These are phyloP conservation scores for Strigomonas oncopelti DNA, from an alignment of 208 protist genomes.

Conservation along the genomic window DNA sequence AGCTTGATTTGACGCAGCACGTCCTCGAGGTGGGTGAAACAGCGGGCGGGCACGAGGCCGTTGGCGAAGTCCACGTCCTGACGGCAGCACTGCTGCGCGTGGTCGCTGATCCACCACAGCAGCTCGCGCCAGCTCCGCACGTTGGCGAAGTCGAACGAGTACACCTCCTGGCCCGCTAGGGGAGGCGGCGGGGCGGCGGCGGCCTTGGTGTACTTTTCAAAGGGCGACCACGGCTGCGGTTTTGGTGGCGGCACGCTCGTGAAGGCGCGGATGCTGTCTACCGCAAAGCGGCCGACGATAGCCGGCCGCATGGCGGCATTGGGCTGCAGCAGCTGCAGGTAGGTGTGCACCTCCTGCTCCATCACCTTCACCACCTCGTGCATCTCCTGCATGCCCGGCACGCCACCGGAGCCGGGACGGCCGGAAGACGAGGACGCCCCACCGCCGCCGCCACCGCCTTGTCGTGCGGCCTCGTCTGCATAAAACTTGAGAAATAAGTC, in stretches of 20 bases:
- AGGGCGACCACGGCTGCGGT: not conserved
- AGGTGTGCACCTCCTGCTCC: conserved; percentile 59
- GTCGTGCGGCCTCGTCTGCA: not conserved
- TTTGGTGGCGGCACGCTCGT: conserved; percentile 29
- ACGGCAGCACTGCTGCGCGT: conserved; percentile 47
- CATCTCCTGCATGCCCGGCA: conserved; percentile 14
- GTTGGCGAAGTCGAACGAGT: conserved; percentile 24
- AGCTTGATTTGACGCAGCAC: conserved; percentile 27
- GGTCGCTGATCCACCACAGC: conserved; percentile 61
- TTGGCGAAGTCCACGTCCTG: conserved; percentile 70
- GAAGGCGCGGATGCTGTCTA: conserved; percentile 56
- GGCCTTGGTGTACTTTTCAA: not conserved
- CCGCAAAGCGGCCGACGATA: conserved; percentile 64
- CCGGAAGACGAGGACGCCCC: too few relatives aligned
- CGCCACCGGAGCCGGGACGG: too few relatives aligned
- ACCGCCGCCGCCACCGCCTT: too few relatives aligned
- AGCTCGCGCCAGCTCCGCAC: conserved; percentile 59
- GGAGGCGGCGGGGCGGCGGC: too few relatives aligned
- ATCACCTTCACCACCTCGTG: conserved; percentile 38
- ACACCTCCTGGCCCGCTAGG: conserved; percentile 1
- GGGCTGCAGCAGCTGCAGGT: conserved; percentile 66
- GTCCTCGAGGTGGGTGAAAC: conserved; percentile 26
- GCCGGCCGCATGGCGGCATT: conserved; percentile 50
- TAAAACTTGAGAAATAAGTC: conserved; percentile 6
- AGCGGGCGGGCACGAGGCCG: conserved; percentile 51